Conservation (phyloP, 768 basidiomycete genomes). For the Coprinellus micaceus region DNA sequence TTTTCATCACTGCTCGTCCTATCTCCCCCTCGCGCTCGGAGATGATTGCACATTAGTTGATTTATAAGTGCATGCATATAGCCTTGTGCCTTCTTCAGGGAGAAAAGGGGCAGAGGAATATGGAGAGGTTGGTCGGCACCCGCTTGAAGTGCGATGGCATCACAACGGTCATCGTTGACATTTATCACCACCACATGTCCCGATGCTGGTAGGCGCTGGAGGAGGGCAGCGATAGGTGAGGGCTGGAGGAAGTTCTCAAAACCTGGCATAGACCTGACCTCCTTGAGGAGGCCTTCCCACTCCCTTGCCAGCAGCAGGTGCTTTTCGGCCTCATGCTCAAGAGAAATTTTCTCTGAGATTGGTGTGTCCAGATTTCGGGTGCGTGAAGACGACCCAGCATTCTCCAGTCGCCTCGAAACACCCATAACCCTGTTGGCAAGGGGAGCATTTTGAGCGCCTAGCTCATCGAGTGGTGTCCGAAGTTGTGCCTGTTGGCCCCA, state of each 20-base stretch:
- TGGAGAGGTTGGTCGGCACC: constrained; percentile 5
- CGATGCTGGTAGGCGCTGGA: constrained; percentile 8
- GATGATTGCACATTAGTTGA: not conserved
- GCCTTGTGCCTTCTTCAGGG: not conserved
- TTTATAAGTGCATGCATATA: not conserved
- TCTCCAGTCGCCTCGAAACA: constrained; percentile 15
- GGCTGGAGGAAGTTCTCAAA: constrained; percentile 22
- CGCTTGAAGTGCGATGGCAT: constrained; percentile 16
- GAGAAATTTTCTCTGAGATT: constrained; percentile 3
- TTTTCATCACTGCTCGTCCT: not conserved
- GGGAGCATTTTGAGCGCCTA: constrained; percentile 5
- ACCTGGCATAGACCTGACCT: constrained; percentile 11
- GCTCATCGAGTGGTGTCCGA: constrained; percentile 15
- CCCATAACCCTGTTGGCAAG: constrained; percentile 11
- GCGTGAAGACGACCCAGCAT: constrained; percentile 6
- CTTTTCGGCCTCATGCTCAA: constrained; percentile 14
- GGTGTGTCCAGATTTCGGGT: not conserved
- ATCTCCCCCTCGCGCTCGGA: not conserved
- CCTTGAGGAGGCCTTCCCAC: constrained; percentile 15
- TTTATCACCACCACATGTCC: constrained; percentile 21
- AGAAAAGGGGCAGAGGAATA: constrained; percentile 8
- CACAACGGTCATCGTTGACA: constrained; percentile 15
- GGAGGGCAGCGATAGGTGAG: not conserved
- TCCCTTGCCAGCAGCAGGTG: constrained; percentile 17
- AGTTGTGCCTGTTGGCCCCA: constrained; percentile 16